Base-by-base conservation (phyloP, 441 rosid genomes). In the Populus tomentosa region DNA sequence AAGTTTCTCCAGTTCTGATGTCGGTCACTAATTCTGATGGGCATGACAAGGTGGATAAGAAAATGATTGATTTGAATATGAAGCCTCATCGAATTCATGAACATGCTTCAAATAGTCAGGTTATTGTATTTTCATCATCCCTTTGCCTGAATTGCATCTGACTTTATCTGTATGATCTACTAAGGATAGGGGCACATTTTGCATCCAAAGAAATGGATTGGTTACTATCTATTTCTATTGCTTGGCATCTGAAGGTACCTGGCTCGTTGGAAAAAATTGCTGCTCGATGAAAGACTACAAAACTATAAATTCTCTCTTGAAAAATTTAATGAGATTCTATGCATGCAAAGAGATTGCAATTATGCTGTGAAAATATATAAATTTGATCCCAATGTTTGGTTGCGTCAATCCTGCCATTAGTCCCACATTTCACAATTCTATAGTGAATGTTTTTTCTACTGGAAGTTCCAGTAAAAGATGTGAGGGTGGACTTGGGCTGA, bases 11-110 rank as follows among this genome's bases (percentile, higher is more conserved):
- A 30, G 75, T 73, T 79, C 77, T 70, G 9, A 70, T 69, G 74
- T 70, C 76, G 46, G 85, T 83, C 61, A 68, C 79, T 82, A 85
- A 86, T 78, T 84, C 81, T 62, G 85, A 82, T 79, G 85, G 76
- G 50, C 77, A 79, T 50, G 81, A 64, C 26, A 78, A 75, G 76
- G 80, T 66, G 78, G 88, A 80, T 28, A 78, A 82, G 26, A 79
- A 83, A 70, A 81, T 86, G 91, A 88, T 93, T 10, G 95, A 93
- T 84, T 86, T 93, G 86, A 93, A 93, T 72, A 86, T 86, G 83
- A 87, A 88, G 81, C 95, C 97, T 70, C 81, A 83, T 26, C 79
- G 90, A 74, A 62, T 82, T 70, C 87, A 86, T 32, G 93, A 82
- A 6, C 87, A 87, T 74, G 82, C 88, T 85, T 80, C 89, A 69